Evolutionary conservation across 1,284 basidiomycete species (phyloP), one percentile per base, ranked within the genome.

Genomic region (Malassezia psittaci): DNA sequence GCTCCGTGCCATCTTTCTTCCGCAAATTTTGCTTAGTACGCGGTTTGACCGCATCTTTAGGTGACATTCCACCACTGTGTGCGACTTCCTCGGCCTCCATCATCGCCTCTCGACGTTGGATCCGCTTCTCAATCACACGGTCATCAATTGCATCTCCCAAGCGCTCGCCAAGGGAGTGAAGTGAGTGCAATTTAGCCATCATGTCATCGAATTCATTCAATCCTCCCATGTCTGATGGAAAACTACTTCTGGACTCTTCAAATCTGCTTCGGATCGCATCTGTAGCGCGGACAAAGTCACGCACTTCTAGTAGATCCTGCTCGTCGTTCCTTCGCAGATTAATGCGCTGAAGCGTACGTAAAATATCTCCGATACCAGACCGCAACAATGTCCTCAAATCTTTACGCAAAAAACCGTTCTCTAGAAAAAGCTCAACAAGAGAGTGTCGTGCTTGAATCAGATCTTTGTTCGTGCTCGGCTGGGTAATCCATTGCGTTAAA

Each of bases 121-220:
- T 21, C 2, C 71, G 51, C 42, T 54, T 48, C 34, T 68, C 67
- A 24, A 74, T 69, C n/a, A 74, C 71, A 4, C 62, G 47, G 48
- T 72, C 71, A 41, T 74, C 71, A n/a, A 74, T 74, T 9, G 71
- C 71, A 0, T 54, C 51, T 2, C 60, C 69, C 4, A 74, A 44
- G 24, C 51, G 59, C 15, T 42, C 34, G 24, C 67, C 63, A 6
- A 72, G 49, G 24, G 44, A 57, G 1, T 34, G 38, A 10, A 72
- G 46, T 15, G 63, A 56, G 12, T 40, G 38, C 8, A 61, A 63
- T 32, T 52, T 64, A 4, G 11, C 46, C 24, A 44, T 15, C n/a
- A 64, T 13, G 1, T 35, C 54, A 5, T 37, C 35, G 12, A 59
- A 45, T 24, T 51, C 53, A 16, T 3, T 37, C 15, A 42, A 63